These are phyloP conservation scores for Colletotrichum chlorophyti DNA, from an alignment of 2,329 filamentous ascomycete genomes.

Conservation along the genomic window DNA sequence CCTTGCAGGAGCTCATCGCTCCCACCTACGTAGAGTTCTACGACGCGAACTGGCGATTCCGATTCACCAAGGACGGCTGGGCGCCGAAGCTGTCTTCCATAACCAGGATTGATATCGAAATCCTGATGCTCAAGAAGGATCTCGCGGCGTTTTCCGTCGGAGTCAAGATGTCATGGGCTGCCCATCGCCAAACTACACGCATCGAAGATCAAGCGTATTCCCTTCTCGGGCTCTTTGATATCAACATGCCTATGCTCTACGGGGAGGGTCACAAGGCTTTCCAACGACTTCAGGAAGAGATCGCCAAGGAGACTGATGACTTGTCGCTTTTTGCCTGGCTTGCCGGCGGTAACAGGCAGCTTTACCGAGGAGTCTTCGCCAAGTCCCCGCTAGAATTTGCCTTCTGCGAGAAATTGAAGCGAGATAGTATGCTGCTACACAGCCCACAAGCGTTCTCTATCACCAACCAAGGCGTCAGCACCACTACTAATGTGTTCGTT, in stretches of 20 bases:
- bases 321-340: conserved; percentile 13
- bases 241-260: conserved; percentile 37
- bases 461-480: conserved; percentile 7
- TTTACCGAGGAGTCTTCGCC: conserved; percentile 1
- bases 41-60: conserved; percentile 19
- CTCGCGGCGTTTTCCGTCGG: conserved; percentile 20
- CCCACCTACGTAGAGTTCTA: conserved; percentile 27
- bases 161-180: conserved; percentile 38
- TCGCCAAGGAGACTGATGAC: conserved; percentile 1
- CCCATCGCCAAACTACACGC: conserved; percentile 31
- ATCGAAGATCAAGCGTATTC: conserved; percentile 36
- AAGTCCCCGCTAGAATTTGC: not conserved
- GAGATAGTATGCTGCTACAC: not conserved
- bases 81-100: not conserved
- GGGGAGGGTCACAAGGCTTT: conserved; percentile 36
- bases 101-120: conserved; percentile 1
- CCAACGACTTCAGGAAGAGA: conserved; percentile 26
- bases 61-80: conserved; percentile 15
- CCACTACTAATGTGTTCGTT: not conserved
- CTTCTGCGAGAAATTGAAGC: not conserved
- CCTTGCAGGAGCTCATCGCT: conserved; percentile 32
- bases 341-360: not conserved
- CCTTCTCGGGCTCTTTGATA: conserved; percentile 36
- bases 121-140: not conserved
- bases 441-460: not conserved